Evolutionary conservation across 2,329 filamentous ascomycete genomes (phyloP), one percentile per base, ranked within the genome.

Genomic region (Penicillium verrucosum): DNA sequence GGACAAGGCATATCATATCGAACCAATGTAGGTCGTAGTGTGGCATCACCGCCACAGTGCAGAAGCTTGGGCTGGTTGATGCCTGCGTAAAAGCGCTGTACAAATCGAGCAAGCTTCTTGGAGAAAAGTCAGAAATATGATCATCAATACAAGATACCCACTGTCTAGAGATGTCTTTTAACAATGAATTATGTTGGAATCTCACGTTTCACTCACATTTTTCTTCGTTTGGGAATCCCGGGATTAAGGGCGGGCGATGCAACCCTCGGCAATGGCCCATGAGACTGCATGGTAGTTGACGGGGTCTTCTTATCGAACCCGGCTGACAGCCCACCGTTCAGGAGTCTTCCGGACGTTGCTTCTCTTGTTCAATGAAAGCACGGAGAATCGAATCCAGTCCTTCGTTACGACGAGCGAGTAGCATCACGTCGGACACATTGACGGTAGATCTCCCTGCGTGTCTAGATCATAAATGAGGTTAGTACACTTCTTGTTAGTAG

Each of bases 401-500:
- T 55, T 92, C 89, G 66, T 97, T 99, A 57, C 93, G 86, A 59
- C 94, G 81, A 27, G 90, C 87, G 30, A 99, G 83, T 8, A 99
- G 82, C 67, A 97, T 78, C 12, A 97, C 92, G 70, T 99, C 94
- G 50, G 92, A 89, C 0, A 88, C 89, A 37, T 87, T 90, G 63
- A 99, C 83, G 0, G 88, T 92, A 2, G 84, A 85, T 27, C 93
- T 84, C 1, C 89, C 89, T 11, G 90, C 93, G 75, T 99, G 94
- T 51, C 85, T 86, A 52, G 64, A 83, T 81, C 63, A 72, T 81
- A 68, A 52, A 58, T 21, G 41, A 47, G 46, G 47, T 65, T 27
- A 65, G 60, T 23, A 47, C 5, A 21, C 14, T 34, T 58, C 23
- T 57, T 21, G 29, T 25, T 42, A 27, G 30, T 37, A 16, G 21